These are phyloP conservation scores for Trypanosoma rangeli DNA, from an alignment of 208 protist species.

Conservation along the genomic window DNA sequence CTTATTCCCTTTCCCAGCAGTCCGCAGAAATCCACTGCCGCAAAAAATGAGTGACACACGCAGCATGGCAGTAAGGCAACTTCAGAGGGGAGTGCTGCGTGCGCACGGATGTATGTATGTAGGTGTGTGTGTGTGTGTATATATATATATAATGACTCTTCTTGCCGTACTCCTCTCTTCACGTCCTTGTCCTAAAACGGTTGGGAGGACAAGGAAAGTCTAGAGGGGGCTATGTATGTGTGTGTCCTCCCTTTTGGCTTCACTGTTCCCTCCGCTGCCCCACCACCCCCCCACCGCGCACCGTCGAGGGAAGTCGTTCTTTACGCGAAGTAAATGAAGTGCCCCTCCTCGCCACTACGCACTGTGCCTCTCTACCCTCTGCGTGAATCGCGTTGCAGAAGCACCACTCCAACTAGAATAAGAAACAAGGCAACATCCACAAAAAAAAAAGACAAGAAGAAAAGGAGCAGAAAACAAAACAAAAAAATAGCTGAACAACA, in stretches of 20 bases:
- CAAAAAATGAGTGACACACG: constrained; percentile 9
- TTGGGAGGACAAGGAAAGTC: neutral
- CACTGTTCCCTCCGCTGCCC: neutral
- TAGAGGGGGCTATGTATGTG: too few relatives aligned
- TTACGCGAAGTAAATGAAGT: too few relatives aligned
- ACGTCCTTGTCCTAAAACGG: neutral
- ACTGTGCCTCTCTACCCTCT: neutral
- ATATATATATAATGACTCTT: neutral
- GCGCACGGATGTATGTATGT: neutral
- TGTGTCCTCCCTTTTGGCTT: neutral
- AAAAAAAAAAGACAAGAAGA: constrained; percentile 11
- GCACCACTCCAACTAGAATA: too few relatives aligned
- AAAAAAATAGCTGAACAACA: neutral
- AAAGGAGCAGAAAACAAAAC: neutral
- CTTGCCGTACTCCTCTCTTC: neutral
- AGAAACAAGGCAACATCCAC: neutral
- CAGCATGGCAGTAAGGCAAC: constrained; percentile 7
- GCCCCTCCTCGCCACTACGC: too few relatives aligned
- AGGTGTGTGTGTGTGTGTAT: neutral
- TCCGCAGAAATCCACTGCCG: constrained; percentile 16
- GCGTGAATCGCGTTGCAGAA: neutral
- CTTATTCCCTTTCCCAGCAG: neutral
- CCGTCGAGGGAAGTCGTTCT: too few relatives aligned
- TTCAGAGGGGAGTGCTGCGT: neutral
- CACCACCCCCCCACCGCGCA: neutral